Evolutionary conservation across 2,329 filamentous ascomycete species (phyloP).

Genomic region (Hirsutella rhossiliensis): DNA sequence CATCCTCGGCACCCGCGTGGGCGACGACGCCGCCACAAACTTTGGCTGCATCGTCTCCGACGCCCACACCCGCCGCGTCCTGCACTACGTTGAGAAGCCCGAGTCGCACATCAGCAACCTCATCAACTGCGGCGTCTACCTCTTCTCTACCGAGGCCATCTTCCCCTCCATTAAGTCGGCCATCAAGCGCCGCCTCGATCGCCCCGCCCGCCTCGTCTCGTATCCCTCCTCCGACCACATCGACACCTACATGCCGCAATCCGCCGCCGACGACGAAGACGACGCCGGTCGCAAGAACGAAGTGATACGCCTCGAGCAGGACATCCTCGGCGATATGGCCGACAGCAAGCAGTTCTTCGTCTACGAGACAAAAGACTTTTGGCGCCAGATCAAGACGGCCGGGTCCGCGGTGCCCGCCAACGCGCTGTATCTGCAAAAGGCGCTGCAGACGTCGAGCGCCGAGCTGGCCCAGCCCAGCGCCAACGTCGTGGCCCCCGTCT

Average conservation of each 20-base stretch:
- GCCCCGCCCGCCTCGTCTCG: conserved; percentile 71
- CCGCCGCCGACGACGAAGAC: conserved; percentile 43
- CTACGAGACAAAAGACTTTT: conserved; percentile 97
- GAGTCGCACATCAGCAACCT: conserved; percentile 95
- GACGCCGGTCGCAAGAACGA: conserved; percentile 72
- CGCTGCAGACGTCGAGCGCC: conserved; percentile 63
- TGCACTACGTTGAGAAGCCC: conserved; percentile 99
- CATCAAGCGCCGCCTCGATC: conserved; percentile 89
- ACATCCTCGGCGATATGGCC: conserved; percentile 88
- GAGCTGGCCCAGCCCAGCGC: conserved; percentile 76
- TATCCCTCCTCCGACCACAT: conserved; percentile 95
- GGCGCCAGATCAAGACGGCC: conserved; percentile 99
- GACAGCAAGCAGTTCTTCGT: conserved; percentile 98
- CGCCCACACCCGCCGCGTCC: conserved; percentile 81
- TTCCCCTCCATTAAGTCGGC: conserved; percentile 90
- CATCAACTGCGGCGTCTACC: conserved; percentile 98
- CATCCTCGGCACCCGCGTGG: conserved; percentile 84
- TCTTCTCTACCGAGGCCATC: conserved; percentile 90
- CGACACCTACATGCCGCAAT: conserved; percentile 46
- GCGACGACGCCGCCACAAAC: conserved; percentile 84
- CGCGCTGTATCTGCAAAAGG: conserved; percentile 90
- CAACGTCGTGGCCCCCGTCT: conserved; percentile 84
- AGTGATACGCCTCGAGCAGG: conserved; percentile 90
- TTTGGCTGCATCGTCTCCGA: conserved; percentile 98
- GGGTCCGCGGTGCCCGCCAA: conserved; percentile 95